A percentile compares a stretch with the other conserved stretches of the same genome.
These are phyloP conservation scores for Trichomonas tenax DNA, from an alignment of 208 protist species.

Conservation along the genomic window DNA sequence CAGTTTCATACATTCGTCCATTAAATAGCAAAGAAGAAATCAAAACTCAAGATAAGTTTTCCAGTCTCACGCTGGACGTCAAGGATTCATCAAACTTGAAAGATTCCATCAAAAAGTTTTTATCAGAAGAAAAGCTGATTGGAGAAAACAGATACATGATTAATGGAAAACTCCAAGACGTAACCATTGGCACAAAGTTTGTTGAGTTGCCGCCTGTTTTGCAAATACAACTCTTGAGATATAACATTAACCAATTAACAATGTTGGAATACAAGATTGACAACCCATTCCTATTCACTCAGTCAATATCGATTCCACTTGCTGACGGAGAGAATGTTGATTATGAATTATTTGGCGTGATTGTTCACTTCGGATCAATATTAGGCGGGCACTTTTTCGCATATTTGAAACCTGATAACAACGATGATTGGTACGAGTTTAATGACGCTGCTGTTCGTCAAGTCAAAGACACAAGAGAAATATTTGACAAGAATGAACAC, in stretches of 20 bases:
- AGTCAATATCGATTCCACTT: not conserved
- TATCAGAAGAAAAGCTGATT: not conserved
- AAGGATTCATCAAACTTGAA: constrained; percentile 21
- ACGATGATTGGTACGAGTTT: constrained; percentile 49
- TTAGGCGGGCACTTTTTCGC: constrained; percentile 66
- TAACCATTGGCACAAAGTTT: not conserved
- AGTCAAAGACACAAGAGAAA: constrained; percentile 37
- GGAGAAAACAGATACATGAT: not conserved
- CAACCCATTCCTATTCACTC: not conserved
- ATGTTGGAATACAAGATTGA: not conserved
- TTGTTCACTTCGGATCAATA: constrained; percentile 60
- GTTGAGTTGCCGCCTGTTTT: not conserved
- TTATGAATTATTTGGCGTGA: constrained; percentile 50
- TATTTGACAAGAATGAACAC: not conserved
- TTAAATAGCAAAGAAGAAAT: not conserved
- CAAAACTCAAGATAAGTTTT: not conserved
- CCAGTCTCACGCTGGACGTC: not conserved
- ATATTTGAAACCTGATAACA: constrained; percentile 47
- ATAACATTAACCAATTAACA: not conserved
- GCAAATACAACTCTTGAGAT: not conserved
- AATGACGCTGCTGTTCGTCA: constrained; percentile 58
- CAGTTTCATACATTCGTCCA: not conserved
- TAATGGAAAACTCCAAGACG: constrained; percentile 25
- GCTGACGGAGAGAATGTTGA: not conserved
- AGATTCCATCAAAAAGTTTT: not conserved